Percentiles rank a stretch among this genome's conserved stretches.
Evolutionary conservation across 768 basidiomycete genomes (phyloP).

Genomic region (Kwoniella sp.): DNA sequence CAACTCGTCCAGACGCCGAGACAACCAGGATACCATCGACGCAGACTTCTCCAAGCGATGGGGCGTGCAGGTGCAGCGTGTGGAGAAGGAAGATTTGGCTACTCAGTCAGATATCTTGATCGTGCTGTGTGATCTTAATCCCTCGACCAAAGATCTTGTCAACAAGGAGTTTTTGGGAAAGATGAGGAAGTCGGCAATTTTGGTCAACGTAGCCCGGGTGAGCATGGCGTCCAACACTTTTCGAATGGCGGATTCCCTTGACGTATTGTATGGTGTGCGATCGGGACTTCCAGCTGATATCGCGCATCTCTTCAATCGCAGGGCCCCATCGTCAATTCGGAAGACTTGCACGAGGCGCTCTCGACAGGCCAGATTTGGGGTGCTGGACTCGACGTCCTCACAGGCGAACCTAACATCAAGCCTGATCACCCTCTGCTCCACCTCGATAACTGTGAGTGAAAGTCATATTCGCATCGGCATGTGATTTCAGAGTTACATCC

Average conservation of each 20-base stretch:
- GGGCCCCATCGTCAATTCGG: slow-evolving; percentile 78
- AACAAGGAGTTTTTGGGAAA: slow-evolving; percentile 69
- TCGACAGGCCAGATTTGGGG: slow-evolving; percentile 79
- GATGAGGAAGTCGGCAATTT: slow-evolving; percentile 82
- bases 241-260: not conserved
- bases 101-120: slow-evolving; percentile 79
- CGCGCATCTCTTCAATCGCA: slow-evolving; percentile 48
- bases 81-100: slow-evolving; percentile 71
- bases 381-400: slow-evolving; percentile 91
- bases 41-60: slow-evolving; percentile 45
- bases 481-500: too few relatives aligned
- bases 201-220: slow-evolving; percentile 82
- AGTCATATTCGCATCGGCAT: not conserved
- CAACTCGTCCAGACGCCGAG: slow-evolving; percentile 38
- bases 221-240: slow-evolving; percentile 10
- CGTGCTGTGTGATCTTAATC: slow-evolving; percentile 62
- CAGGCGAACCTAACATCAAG: slow-evolving; percentile 79
- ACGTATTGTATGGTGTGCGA: too few relatives aligned
- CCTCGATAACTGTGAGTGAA: slow-evolving; percentile 66
- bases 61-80: slow-evolving; percentile 61
- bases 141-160: slow-evolving; percentile 71
- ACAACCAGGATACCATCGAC: slow-evolving; percentile 49
- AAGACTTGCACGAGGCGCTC: slow-evolving; percentile 81
- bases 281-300: not conserved
- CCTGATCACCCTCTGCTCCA: slow-evolving; percentile 77